Evolutionary conservation across 1,284 basidiomycete species (phyloP).

Genomic region (Xerocomus nothofagi): DNA sequence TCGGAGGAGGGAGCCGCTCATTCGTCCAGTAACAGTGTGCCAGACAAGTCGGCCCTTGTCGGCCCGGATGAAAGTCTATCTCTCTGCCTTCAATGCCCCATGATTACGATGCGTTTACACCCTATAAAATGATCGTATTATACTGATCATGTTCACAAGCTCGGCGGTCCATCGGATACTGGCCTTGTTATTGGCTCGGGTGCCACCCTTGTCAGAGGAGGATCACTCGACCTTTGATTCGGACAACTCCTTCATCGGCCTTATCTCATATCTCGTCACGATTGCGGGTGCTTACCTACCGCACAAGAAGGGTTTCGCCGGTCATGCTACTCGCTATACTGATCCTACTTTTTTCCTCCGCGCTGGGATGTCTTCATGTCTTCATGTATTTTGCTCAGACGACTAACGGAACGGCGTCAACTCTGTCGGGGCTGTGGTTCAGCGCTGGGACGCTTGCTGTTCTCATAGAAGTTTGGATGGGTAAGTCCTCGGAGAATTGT

Average conservation of each 20-base stretch:
- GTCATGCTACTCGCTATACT: slow-evolving; percentile 46
- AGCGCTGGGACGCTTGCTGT: slow-evolving; percentile 12
- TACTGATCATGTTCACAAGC: slow-evolving; percentile 12
- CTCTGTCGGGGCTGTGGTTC: slow-evolving; percentile 8
- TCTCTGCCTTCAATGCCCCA: slow-evolving; percentile 37
- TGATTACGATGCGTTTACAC: slow-evolving; percentile 30
- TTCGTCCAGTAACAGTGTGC: not conserved
- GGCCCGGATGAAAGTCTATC: slow-evolving; percentile 5
- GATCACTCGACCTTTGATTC: slow-evolving; percentile 26
- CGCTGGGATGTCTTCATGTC: slow-evolving; percentile 41
- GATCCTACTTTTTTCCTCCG: slow-evolving; percentile 54
- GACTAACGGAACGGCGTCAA: slow-evolving; percentile 11
- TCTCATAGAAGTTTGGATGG: slow-evolving; percentile 13
- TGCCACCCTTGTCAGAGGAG: slow-evolving; percentile 26
- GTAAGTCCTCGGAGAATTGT: not conserved
- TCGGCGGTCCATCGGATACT: slow-evolving; percentile 6
- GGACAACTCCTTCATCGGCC: slow-evolving; percentile 27
- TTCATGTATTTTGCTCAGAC: slow-evolving; percentile 15
- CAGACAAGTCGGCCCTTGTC: not conserved
- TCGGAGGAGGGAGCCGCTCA: not conserved
- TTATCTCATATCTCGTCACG: slow-evolving; percentile 36
- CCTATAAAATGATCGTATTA: slow-evolving; percentile 2
- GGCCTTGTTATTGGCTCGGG: slow-evolving; percentile 25
- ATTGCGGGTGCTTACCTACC: slow-evolving; percentile 39
- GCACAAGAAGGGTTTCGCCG: slow-evolving; percentile 44